These are phyloP conservation scores for Trichoderma brevicompactum DNA, from an alignment of 2,329 filamentous ascomycete species.

Conservation along the genomic window DNA sequence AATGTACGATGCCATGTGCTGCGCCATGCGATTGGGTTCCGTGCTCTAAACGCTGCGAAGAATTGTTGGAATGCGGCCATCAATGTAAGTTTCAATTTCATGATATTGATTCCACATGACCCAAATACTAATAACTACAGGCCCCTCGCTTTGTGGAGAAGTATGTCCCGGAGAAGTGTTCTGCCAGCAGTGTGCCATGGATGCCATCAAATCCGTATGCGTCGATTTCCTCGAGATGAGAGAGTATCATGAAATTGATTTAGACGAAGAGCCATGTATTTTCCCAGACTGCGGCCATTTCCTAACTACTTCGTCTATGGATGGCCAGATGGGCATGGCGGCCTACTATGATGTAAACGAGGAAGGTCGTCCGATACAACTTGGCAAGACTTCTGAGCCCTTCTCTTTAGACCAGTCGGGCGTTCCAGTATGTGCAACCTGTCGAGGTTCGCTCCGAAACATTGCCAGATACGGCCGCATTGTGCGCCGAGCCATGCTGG, in stretches of 20 bases:
- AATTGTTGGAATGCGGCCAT: constrained; percentile 61
- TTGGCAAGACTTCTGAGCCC: constrained; percentile 47
- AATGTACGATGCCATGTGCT: constrained; percentile 62
- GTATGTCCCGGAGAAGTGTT: constrained; percentile 55
- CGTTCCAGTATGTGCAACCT: constrained; percentile 61
- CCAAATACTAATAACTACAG: constrained; percentile 15
- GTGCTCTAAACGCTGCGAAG: constrained; percentile 63
- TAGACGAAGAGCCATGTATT: constrained; percentile 64
- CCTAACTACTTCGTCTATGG: constrained; percentile 62
- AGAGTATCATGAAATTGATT: constrained; percentile 60
- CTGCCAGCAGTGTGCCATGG: constrained; percentile 61
- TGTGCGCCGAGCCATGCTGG: constrained; percentile 61
- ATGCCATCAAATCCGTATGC: constrained; percentile 48
- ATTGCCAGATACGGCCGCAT: constrained; percentile 66
- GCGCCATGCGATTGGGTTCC: constrained; percentile 70
- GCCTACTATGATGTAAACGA: constrained; percentile 52
- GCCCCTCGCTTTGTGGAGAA: constrained; percentile 68
- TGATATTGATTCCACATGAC: neutral
- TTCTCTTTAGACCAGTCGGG: constrained; percentile 52
- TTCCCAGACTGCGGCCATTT: constrained; percentile 68
- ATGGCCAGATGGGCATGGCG: constrained; percentile 61
- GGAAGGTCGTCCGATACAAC: constrained; percentile 40
- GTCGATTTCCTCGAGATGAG: constrained; percentile 63
- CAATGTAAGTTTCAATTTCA: constrained; percentile 50
- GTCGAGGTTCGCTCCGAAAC: constrained; percentile 61